These are phyloP conservation scores for Paecilomyces dactylethromorphus DNA, from an alignment of 2,329 filamentous ascomycete species.

Conservation along the genomic window DNA sequence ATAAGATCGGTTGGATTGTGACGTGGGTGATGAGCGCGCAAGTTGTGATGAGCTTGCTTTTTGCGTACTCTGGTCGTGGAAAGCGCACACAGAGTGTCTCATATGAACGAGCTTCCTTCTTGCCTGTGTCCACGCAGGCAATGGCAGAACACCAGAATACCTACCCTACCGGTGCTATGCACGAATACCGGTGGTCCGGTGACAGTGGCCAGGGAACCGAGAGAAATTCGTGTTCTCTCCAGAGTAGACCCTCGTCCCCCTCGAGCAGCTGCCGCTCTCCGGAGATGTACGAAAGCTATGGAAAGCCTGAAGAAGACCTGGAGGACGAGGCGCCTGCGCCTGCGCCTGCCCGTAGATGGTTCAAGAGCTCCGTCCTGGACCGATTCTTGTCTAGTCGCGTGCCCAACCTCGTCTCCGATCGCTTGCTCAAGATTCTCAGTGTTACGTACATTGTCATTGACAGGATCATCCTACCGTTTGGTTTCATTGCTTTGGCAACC, in stretches of 20 bases:
- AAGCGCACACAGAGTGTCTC: conserved; percentile 23
- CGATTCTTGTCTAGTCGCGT: conserved; percentile 49
- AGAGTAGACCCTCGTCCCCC: conserved; percentile 59
- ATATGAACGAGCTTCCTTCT: conserved; percentile 53
- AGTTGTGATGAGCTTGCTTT: conserved; percentile 60
- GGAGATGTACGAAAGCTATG: conserved; percentile 46
- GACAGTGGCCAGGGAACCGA: conserved; percentile 73
- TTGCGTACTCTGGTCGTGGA: conserved; percentile 49
- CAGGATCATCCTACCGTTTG: conserved; percentile 68
- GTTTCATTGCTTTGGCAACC: conserved; percentile 64
- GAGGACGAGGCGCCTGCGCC: conserved; percentile 41
- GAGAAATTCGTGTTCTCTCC: conserved; percentile 59
- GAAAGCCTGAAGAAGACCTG: conserved; percentile 37
- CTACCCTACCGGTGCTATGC: conserved; percentile 29
- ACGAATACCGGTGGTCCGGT: conserved; percentile 54
- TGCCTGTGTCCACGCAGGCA: conserved; percentile 54
- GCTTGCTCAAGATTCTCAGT: conserved; percentile 52
- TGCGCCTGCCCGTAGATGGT: conserved; percentile 28
- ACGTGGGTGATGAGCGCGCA: conserved; percentile 68
- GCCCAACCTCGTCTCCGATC: conserved; percentile 50
- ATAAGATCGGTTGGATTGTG: conserved; percentile 78
- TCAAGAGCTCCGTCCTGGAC: conserved; percentile 42
- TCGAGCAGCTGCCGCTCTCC: conserved; percentile 42
- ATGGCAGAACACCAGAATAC: conserved; percentile 47
- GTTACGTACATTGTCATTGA: conserved; percentile 64